Percentiles rank a stretch among this genome's conserved stretches.
These are phyloP conservation scores for Cladorrhinum samala DNA, from an alignment of 495 filamentous ascomycete genomes.

Conservation along the genomic window DNA sequence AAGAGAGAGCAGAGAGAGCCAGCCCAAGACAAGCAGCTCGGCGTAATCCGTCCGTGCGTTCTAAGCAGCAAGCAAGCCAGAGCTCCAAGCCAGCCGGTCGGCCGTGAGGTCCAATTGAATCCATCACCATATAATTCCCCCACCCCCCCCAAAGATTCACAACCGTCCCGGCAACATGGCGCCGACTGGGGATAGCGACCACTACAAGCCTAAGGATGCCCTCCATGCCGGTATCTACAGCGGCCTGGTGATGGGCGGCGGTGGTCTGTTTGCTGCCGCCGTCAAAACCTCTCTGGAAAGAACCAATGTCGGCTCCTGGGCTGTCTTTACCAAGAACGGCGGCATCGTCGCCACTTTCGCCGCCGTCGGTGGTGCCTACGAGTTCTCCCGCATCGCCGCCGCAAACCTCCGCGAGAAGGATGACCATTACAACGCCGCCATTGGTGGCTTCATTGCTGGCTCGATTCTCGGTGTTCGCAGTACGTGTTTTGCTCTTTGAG, in stretches of 20 bases:
- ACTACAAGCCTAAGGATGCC: slow-evolving; percentile 76
- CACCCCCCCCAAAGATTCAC: slow-evolving; percentile 8
- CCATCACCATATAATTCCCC: neutral
- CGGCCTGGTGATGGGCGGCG: slow-evolving; percentile 55
- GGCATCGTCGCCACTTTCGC: slow-evolving; percentile 36
- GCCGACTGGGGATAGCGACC: slow-evolving; percentile 31
- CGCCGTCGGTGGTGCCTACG: slow-evolving; percentile 73
- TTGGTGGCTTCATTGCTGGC: slow-evolving; percentile 35
- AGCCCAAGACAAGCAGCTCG: neutral
- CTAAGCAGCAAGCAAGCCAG: neutral
- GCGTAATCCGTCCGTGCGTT: neutral
- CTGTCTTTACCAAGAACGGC: slow-evolving; percentile 61
- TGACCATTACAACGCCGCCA: slow-evolving; percentile 33
- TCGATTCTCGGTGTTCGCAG: slow-evolving; percentile 33
- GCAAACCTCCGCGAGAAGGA: slow-evolving; percentile 44
- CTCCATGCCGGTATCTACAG: slow-evolving; percentile 58
- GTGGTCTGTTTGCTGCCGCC: slow-evolving; percentile 66
- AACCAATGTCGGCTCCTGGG: slow-evolving; percentile 68
- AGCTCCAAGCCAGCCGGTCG: neutral
- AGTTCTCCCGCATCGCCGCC: slow-evolving; percentile 52
- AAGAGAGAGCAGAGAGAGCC: no score
- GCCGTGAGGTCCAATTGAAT: slow-evolving; percentile 4
- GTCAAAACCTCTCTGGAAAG: slow-evolving; percentile 79
- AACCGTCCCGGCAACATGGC: slow-evolving; percentile 38
- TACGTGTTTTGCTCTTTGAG: no score